Percentiles rank a stretch among this genome's conserved stretches.
Conservation (phyloP, 345 rosid species). For the Linum tenue region DNA sequence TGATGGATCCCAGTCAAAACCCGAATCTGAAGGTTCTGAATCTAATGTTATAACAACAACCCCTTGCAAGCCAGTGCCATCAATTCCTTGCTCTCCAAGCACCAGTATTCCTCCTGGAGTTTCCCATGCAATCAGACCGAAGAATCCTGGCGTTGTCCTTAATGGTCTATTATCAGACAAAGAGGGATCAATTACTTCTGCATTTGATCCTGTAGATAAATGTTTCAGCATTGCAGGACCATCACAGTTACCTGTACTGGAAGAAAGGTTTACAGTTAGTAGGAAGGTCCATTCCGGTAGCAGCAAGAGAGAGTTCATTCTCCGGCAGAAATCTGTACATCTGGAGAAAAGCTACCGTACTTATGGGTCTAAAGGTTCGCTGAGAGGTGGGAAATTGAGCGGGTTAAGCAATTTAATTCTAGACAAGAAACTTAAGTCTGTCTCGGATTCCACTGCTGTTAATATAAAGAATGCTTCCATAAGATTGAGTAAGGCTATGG, state of each 20-base stretch:
- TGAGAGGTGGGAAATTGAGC: conserved; percentile 40
- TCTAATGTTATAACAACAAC: conserved; percentile 26
- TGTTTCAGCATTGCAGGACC: conserved; percentile 32
- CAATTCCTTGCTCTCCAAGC: conserved; percentile 34
- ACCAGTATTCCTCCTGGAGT: conserved; percentile 21
- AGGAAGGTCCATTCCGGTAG: conserved; percentile 50
- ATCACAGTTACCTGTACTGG: conserved; percentile 45
- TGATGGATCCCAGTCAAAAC: conserved; percentile 34
- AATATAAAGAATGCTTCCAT: conserved; percentile 40
- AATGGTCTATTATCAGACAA: conserved; percentile 37
- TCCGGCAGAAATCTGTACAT: conserved; percentile 67
- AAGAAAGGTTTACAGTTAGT: conserved; percentile 49
- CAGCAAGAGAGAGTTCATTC: conserved; percentile 57
- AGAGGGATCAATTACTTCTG: conserved; percentile 30
- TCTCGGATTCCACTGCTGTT: conserved; percentile 35
- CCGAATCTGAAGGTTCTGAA: conserved; percentile 39
- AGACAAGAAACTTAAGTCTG: conserved; percentile 54
- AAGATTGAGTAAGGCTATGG: conserved; percentile 38
- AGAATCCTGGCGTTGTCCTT: conserved; percentile 26
- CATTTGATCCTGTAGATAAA: conserved; percentile 35
- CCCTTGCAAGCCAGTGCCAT: conserved; percentile 33
- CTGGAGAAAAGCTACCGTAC: conserved; percentile 47
- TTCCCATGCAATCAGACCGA: conserved; percentile 31
- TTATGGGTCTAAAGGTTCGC: conserved; percentile 50
- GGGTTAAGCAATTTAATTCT: conserved; percentile 43